Conservation (phyloP, 805 yeast genomes). For the Debaryomyces hansenii region DNA sequence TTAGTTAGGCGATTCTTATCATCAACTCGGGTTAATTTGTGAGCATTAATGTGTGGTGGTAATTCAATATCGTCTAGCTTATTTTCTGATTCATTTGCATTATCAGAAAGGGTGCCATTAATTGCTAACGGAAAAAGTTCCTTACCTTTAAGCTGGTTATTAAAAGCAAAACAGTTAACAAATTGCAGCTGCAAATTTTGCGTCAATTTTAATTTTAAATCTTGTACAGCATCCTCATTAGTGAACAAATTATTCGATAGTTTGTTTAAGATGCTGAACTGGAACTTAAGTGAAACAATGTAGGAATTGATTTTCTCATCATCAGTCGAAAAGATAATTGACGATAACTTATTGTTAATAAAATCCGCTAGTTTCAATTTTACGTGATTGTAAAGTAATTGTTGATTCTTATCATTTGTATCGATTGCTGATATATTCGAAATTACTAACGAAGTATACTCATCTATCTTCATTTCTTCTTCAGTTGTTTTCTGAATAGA, state of each 20-base stretch:
- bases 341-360: constrained; percentile 22
- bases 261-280: constrained; percentile 22
- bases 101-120: neutral
- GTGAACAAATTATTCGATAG: constrained; percentile 6
- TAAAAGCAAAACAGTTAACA: constrained; percentile 12
- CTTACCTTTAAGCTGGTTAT: neutral
- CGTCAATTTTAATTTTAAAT: constrained; percentile 9
- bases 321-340: constrained; percentile 26
- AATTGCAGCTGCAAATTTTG: constrained; percentile 13
- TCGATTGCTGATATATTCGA: constrained; percentile 2
- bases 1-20: neutral
- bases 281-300: constrained; percentile 29
- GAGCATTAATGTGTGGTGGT: constrained; percentile 38
- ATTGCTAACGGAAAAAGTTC: neutral
- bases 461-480: constrained; percentile 7
- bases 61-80: constrained; percentile 34
- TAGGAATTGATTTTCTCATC: constrained; percentile 31
- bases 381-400: constrained; percentile 13
- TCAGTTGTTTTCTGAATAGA: neutral
- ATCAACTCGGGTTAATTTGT: constrained; percentile 18
- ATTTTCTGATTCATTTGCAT: constrained; percentile 12
- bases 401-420: constrained; percentile 7
- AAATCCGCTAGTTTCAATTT: constrained; percentile 25
- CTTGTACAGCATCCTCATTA: constrained; percentile 2
- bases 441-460: constrained; percentile 4